Percentiles rank a stretch among this genome's conserved stretches.
These are phyloP conservation scores for Nitzschia palea DNA, from an alignment of 108 stramenopile genomes.

Conservation along the genomic window DNA sequence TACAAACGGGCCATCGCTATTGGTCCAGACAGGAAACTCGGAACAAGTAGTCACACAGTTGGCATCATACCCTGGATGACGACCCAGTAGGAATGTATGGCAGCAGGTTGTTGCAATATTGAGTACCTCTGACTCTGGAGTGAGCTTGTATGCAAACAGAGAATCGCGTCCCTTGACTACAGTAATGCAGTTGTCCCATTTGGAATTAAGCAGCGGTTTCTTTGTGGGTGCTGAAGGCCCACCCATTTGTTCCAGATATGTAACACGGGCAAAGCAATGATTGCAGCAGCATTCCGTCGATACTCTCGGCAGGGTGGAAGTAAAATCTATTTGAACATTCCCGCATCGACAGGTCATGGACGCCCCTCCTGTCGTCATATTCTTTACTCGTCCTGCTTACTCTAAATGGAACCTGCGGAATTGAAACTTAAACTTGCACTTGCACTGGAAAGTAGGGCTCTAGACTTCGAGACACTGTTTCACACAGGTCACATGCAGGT, in stretches of 20 bases:
- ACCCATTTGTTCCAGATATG: slow-evolving; percentile 2
- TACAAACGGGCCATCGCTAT: background rate
- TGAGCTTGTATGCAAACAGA: slow-evolving; percentile 9
- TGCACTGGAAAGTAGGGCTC: too few species aligned
- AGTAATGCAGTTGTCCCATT: slow-evolving; percentile 11
- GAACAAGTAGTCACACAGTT: slow-evolving; percentile 4
- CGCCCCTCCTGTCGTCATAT: background rate
- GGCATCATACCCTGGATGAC: slow-evolving; percentile 6
- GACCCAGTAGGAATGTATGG: slow-evolving; percentile 11
- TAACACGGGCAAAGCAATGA: slow-evolving; percentile 1
- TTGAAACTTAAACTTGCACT: too few species aligned
- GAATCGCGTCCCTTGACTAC: slow-evolving; percentile 1
- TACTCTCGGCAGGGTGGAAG: background rate
- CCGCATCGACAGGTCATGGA: slow-evolving; percentile 15
- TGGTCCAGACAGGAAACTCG: background rate
- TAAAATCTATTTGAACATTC: slow-evolving; percentile 1
- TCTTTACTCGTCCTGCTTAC: too few species aligned
- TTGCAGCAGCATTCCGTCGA: slow-evolving; percentile 20
- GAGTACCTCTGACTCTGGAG: background rate
- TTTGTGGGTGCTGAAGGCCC: background rate
- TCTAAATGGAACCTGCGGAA: too few species aligned
- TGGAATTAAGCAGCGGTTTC: slow-evolving; percentile 2
- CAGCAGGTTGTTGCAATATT: slow-evolving; percentile 11
- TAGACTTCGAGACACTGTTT: too few species aligned
- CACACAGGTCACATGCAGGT: too few species aligned